Conservation (phyloP, 2,329 filamentous ascomycete species). For the Talaromyces piceae region DNA sequence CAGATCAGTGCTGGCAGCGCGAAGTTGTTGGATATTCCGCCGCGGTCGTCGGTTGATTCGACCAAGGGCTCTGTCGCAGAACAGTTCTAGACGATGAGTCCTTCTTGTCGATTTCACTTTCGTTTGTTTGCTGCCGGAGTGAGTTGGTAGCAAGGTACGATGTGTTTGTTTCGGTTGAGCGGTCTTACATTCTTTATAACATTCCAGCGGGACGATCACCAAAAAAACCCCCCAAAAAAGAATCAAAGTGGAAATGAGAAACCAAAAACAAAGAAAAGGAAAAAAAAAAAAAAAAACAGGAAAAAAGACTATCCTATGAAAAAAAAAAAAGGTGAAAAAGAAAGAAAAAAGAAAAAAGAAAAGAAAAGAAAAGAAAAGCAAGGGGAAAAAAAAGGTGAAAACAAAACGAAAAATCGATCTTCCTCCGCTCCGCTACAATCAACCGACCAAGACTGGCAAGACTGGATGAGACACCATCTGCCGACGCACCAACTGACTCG, state of each 20-base stretch:
- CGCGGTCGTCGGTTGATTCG: conserved; percentile 48
- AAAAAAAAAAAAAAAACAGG: conserved; percentile 1
- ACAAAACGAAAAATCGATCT: neutral
- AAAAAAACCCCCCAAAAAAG: neutral
- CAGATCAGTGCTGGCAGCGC: conserved; percentile 74
- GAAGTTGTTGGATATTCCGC: conserved; percentile 61
- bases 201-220: neutral
- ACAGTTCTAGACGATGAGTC: neutral
- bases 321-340: neutral
- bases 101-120: neutral
- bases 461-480: neutral
- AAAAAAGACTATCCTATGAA: neutral
- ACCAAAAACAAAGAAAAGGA: conserved; percentile 4
- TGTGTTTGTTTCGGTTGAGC: neutral
- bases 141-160: neutral
- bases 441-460: neutral
- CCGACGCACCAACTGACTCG: neutral
- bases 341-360: neutral
- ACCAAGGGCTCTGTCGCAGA: conserved; percentile 13
- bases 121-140: neutral
- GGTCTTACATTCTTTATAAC: neutral
- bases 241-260: conserved; percentile 5
- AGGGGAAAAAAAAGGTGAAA: neutral
- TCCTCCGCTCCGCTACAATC: neutral
- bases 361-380: conserved; percentile 1